These are phyloP conservation scores for Metschnikowia continentalis DNA, from an alignment of 805 yeast genomes.

Conservation along the genomic window DNA sequence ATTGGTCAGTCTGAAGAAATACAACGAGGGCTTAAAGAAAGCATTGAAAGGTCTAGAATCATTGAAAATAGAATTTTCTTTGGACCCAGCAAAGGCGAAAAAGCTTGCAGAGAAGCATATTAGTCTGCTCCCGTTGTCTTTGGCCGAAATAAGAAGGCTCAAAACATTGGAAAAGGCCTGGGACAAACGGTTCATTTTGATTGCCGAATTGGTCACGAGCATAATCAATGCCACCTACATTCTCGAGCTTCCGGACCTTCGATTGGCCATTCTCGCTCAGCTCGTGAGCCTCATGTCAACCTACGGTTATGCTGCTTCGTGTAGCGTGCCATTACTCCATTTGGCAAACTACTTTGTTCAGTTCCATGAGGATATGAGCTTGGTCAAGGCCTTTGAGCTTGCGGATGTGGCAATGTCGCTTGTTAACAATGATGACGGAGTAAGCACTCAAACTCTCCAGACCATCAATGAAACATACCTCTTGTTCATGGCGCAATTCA, in stretches of 20 bases:
- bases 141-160: slow-evolving; percentile 34
- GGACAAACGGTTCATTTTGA: slow-evolving; percentile 25
- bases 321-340: slow-evolving; percentile 38
- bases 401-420: slow-evolving; percentile 37
- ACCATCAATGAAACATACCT: slow-evolving; percentile 41
- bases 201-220: slow-evolving; percentile 40
- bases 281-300: slow-evolving; percentile 32
- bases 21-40: slow-evolving; percentile 29
- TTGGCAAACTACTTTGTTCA: slow-evolving; percentile 32
- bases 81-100: slow-evolving; percentile 23
- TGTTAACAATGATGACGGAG: slow-evolving; percentile 28
- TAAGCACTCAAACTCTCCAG: slow-evolving; percentile 33
- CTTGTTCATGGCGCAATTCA: slow-evolving; percentile 36
- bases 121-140: slow-evolving; percentile 35
- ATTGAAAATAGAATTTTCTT: slow-evolving; percentile 32
- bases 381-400: slow-evolving; percentile 38
- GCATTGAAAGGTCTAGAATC: slow-evolving; percentile 33
- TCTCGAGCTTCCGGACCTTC: slow-evolving; percentile 22
- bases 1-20: slow-evolving; percentile 25
- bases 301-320: slow-evolving; percentile 37
- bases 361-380: slow-evolving; percentile 25
- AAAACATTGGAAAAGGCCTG: slow-evolving; percentile 19
- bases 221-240: slow-evolving; percentile 32
- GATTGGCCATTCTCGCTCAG: slow-evolving; percentile 29
- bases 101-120: slow-evolving; percentile 19